phyloP scores from a whole-genome alignment of 768 basidiomycete species.

The Sutorius australiensis region DNA sequence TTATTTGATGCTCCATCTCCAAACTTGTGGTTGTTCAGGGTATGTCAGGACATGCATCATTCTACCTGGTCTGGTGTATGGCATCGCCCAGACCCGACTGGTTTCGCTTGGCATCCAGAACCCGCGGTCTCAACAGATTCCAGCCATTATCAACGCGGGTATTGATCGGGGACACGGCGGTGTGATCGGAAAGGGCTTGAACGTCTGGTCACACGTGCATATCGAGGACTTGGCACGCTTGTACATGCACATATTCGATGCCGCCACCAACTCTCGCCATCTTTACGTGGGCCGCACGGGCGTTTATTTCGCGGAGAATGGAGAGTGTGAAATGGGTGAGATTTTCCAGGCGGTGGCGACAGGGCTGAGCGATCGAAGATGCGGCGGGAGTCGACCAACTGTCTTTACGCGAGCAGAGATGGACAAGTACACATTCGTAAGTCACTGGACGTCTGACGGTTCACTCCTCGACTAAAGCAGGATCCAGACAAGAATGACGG shows the following conservation, averaged over 20 bases:
- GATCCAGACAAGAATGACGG: conserved; percentile 14
- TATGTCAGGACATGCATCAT: conserved; percentile 51
- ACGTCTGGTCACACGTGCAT: conserved; percentile 60
- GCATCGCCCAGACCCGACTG: conserved; percentile 45
- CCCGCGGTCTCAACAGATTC: conserved; percentile 50
- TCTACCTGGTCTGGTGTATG: conserved; percentile 56
- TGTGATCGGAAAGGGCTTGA: conserved; percentile 53
- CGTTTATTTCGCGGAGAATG: conserved; percentile 51
- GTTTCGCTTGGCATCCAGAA: conserved; percentile 53
- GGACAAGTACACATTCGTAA: conserved; percentile 14
- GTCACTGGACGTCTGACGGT: neutral
- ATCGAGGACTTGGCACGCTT: conserved; percentile 46
- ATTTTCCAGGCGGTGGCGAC: conserved; percentile 39
- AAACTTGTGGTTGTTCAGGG: conserved; percentile 33
- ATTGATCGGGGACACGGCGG: conserved; percentile 49
- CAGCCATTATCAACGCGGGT: conserved; percentile 41
- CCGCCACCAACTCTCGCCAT: conserved; percentile 17
- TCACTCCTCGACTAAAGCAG: neutral
- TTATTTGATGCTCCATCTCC: neutral
- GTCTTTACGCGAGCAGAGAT: conserved; percentile 35
- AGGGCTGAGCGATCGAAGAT: conserved; percentile 28
- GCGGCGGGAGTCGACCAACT: conserved; percentile 30
- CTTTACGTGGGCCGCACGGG: conserved; percentile 37
- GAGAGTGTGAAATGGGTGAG: conserved; percentile 44
- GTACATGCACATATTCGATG: conserved; percentile 43